Evolutionary conservation across 1,284 basidiomycete species (phyloP).

Genomic region (Heterobasidion irregulare): DNA sequence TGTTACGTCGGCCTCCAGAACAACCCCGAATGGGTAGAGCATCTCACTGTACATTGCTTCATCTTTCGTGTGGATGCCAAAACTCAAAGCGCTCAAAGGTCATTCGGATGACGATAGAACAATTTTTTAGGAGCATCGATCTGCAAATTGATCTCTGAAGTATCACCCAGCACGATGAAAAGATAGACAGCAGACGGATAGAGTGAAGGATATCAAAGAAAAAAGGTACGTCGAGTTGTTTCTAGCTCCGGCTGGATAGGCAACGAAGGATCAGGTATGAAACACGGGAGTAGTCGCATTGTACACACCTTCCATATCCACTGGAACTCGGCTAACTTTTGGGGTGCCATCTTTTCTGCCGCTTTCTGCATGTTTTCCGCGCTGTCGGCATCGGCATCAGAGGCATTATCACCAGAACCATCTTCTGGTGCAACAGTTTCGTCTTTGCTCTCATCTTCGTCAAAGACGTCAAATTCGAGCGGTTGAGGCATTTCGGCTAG

Average conservation of each 20-base stretch:
- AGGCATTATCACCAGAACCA: conserved; percentile 2
- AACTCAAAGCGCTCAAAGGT: no score
- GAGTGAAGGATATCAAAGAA: background rate
- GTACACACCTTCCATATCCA: conserved; percentile 77
- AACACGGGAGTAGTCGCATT: background rate
- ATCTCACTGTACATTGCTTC: no score
- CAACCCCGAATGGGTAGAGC: no score
- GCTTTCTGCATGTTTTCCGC: conserved; percentile 11
- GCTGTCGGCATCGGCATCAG: conserved; percentile 12
- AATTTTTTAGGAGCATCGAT: no score
- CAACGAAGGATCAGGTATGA: background rate
- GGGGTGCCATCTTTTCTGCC: conserved; percentile 27
- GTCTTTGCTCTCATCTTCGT: conserved; percentile 20
- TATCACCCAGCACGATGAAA: no score
- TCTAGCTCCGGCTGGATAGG: background rate
- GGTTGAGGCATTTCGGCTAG: conserved; percentile 51
- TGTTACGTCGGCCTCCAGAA: no score
- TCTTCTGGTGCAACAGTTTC: background rate
- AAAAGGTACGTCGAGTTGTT: background rate
- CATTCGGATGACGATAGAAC: no score
- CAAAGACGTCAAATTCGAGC: conserved; percentile 55
- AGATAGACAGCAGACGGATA: no score
- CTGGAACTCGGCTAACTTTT: conserved; percentile 61
- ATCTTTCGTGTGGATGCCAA: no score
- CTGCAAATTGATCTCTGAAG: no score